Evolutionary conservation across 2,329 filamentous ascomycete genomes (phyloP), one percentile per base, ranked within the genome.

Genomic region (Fusarium torreyae): DNA sequence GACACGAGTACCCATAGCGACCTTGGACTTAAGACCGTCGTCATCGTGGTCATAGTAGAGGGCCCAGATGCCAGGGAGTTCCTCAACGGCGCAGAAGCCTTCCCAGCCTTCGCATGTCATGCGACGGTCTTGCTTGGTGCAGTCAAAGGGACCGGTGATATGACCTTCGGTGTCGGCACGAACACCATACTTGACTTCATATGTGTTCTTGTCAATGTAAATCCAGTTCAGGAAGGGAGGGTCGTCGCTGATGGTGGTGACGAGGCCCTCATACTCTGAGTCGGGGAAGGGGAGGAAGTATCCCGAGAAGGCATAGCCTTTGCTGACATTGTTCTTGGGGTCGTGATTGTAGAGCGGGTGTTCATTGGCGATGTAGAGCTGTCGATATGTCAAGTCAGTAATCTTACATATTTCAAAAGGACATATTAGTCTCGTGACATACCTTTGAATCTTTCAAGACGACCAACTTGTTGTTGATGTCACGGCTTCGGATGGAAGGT

Each of bases 261-360:
- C 83, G 3, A 85, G 75, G 6, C 84, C 84, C 38, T 83, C 79
- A 43, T 82, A 79, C 26, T 76, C 61, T n/a, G 79, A 67, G n/a
- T 86, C 86, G 5, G 87, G 86, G 66, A 88, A 88, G 3, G 86
- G 86, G 22, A 88, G 77, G 67, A 83, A 88, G 70, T 89, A 88
- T 26, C 87, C 87, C 5, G 85, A 81, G 70, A 87, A 88, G 0
- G 83, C 82, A 71, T 88, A 85, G 5, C 85, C 78, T 13, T 81
- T 84, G 53, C 85, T 85, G 20, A 87, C 81, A 66, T 84, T 86
- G 36, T 75, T 70, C 60, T 68, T 67, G 15, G 70, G 38, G 15
- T 74, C 71, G 42, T 71, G 66, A 17, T 74, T 73, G 24, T 75
- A 73, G 14, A 74, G 40, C 3, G 73, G 73, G 39, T 74, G 69